Evolutionary conservation across 2,329 filamentous ascomycete genomes (phyloP).

Genomic region (Neurospora sp.): DNA sequence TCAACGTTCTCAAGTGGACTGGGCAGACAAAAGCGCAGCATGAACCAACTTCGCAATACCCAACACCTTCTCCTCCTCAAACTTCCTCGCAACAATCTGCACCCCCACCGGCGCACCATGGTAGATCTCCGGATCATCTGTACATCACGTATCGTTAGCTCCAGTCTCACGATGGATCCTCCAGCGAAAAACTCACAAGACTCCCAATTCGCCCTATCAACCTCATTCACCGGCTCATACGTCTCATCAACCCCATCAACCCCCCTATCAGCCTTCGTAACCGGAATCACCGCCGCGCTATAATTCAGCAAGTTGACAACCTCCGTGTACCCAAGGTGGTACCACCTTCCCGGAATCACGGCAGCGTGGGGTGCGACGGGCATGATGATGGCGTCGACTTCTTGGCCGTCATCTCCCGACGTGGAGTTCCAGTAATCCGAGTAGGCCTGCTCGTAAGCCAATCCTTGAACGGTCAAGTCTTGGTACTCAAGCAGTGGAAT

Average conservation of each 20-base stretch:
- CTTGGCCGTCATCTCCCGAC: constrained; percentile 32
- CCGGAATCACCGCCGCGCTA: constrained; percentile 41
- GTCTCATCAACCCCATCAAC: constrained; percentile 33
- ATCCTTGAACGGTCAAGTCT: constrained; percentile 40
- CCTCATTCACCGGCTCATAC: constrained; percentile 30
- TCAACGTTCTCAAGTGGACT: neutral
- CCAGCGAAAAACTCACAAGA: constrained; percentile 32
- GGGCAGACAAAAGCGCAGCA: constrained; percentile 9
- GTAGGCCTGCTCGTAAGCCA: constrained; percentile 47
- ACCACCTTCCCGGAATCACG: constrained; percentile 36
- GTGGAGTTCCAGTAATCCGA: constrained; percentile 57
- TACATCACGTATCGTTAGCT: neutral
- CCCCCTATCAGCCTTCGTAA: constrained; percentile 41
- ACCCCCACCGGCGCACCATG: constrained; percentile 37
- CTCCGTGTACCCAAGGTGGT: constrained; percentile 19
- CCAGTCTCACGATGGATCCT: neutral
- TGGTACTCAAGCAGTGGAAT: constrained; percentile 24
- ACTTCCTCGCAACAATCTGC: constrained; percentile 37
- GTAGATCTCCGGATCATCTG: constrained; percentile 38
- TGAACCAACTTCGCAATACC: constrained; percentile 28
- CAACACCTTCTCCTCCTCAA: constrained; percentile 41
- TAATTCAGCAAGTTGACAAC: constrained; percentile 48
- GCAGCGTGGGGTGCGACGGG: constrained; percentile 41
- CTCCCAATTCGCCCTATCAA: constrained; percentile 34
- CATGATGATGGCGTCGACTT: constrained; percentile 46